Percentiles rank a stretch among this genome's conserved stretches.
These are phyloP conservation scores for Phialophora expanda DNA, from an alignment of 2,329 filamentous ascomycete genomes.

Conservation along the genomic window DNA sequence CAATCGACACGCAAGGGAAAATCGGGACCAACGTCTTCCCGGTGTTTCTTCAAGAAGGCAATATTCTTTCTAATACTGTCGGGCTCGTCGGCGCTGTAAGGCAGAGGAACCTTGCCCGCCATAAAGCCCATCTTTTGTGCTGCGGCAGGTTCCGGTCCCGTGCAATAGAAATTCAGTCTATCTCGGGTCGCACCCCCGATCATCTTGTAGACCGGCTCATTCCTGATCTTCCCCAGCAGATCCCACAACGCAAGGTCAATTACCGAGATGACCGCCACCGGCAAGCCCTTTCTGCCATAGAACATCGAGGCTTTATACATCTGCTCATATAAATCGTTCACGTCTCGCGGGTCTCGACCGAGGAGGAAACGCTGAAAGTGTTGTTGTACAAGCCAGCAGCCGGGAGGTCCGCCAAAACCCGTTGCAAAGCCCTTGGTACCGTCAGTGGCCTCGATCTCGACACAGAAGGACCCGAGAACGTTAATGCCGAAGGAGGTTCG, in stretches of 20 bases:
- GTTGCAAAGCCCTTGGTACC: slow-evolving; percentile 94
- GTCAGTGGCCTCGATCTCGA: slow-evolving; percentile 86
- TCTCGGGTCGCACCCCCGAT: slow-evolving; percentile 84
- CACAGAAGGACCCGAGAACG: slow-evolving; percentile 86
- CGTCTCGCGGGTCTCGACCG: slow-evolving; percentile 86
- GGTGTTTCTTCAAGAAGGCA: slow-evolving; percentile 83
- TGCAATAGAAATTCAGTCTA: slow-evolving; percentile 90
- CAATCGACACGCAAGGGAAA: slow-evolving; percentile 95
- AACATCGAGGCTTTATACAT: slow-evolving; percentile 98
- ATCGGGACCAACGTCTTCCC: slow-evolving; percentile 82
- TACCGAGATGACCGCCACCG: slow-evolving; percentile 88
- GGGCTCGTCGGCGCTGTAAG: slow-evolving; percentile 85
- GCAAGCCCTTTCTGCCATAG: slow-evolving; percentile 90
- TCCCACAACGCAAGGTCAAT: slow-evolving; percentile 95
- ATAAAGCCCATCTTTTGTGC: slow-evolving; percentile 88
- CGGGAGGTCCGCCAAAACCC: slow-evolving; percentile 89
- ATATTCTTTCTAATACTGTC: slow-evolving; percentile 85
- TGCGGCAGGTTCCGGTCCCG: slow-evolving; percentile 79
- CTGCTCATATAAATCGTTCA: slow-evolving; percentile 90
- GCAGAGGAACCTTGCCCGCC: slow-evolving; percentile 87
- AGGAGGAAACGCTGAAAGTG: slow-evolving; percentile 93
- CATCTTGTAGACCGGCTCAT: slow-evolving; percentile 92
- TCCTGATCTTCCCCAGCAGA: slow-evolving; percentile 84
- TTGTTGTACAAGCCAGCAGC: slow-evolving; percentile 90
- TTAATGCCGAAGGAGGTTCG: slow-evolving; percentile 96